These are phyloP conservation scores for Metschnikowia continentalis DNA, from an alignment of 805 yeast genomes.

Conservation along the genomic window DNA sequence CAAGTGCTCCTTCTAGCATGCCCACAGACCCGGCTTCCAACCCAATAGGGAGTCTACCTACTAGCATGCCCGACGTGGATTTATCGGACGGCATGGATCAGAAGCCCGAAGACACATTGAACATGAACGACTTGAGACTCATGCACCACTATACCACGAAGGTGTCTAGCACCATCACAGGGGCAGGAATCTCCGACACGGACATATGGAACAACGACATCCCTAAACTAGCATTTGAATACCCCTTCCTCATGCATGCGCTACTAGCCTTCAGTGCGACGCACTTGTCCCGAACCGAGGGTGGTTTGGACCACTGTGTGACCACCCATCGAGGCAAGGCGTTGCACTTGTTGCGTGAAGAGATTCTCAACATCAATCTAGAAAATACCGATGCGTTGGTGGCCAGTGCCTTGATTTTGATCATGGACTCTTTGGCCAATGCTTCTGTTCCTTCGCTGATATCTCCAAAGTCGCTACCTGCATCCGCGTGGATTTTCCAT, in stretches of 20 bases:
- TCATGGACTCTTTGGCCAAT: conserved; percentile 91
- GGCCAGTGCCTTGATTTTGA: conserved; percentile 82
- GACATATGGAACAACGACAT: conserved; percentile 86
- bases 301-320: conserved; percentile 74
- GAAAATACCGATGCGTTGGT: conserved; percentile 91
- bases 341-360: conserved; percentile 71
- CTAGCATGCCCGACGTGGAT: not conserved
- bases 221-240: conserved; percentile 81
- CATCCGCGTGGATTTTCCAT: conserved; percentile 95
- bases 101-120: conserved; percentile 28
- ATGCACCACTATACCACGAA: conserved; percentile 84
- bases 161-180: conserved; percentile 83
- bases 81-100: not conserved
- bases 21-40: not conserved
- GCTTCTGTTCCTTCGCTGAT: conserved; percentile 60
- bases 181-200: conserved; percentile 83
- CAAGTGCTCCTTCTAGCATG: not conserved
- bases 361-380: conserved; percentile 75
- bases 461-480: conserved; percentile 62
- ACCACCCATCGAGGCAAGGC: conserved; percentile 89
- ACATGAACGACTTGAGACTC: conserved; percentile 71
- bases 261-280: conserved; percentile 89
- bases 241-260: conserved; percentile 90
- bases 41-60: not conserved
- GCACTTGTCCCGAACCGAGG: conserved; percentile 73